These are phyloP conservation scores for Exophiala lecanii-corni DNA, from an alignment of 2,329 filamentous ascomycete species.

Conservation along the genomic window DNA sequence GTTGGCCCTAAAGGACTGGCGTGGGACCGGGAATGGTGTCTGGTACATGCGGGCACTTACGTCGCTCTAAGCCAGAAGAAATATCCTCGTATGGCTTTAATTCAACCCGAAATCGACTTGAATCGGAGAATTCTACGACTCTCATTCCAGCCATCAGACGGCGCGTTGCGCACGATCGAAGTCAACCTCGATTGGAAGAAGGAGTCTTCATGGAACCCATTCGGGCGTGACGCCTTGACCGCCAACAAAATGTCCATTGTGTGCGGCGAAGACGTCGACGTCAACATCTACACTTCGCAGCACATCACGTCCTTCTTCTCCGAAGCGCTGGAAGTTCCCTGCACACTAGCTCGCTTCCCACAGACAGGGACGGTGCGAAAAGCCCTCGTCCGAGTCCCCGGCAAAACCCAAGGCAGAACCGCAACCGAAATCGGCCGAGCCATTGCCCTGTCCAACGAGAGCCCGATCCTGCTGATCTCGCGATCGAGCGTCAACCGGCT, in stretches of 20 bases:
- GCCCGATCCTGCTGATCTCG: conserved; percentile 81
- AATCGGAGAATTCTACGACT: conserved; percentile 61
- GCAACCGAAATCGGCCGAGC: conserved; percentile 44
- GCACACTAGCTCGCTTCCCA: conserved; percentile 78
- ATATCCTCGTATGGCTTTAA: conserved; percentile 79
- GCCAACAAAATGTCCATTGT: conserved; percentile 57
- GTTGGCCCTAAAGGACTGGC: conserved; percentile 75
- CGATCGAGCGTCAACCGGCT: conserved; percentile 72
- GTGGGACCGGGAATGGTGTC: conserved; percentile 96
- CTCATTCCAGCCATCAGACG: conserved; percentile 35
- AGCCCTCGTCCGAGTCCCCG: conserved; percentile 42
- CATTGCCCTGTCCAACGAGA: conserved; percentile 87
- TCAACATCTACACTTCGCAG: conserved; percentile 64
- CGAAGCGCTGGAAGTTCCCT: conserved; percentile 68
- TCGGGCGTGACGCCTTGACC: conserved; percentile 30
- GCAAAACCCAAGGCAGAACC: conserved; percentile 51
- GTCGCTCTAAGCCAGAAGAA: conserved; percentile 83
- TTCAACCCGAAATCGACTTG: conserved; percentile 72
- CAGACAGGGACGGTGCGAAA: conserved; percentile 37
- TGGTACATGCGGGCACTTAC: conserved; percentile 81
- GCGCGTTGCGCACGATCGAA: conserved; percentile 31
- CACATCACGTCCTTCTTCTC: conserved; percentile 74
- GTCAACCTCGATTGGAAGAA: conserved; percentile 53
- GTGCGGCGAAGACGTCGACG: conserved; percentile 73
- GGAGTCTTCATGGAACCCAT: conserved; percentile 35